Conservation (phyloP, 192 early-diverging fungal species). For the Backusella luteola region DNA sequence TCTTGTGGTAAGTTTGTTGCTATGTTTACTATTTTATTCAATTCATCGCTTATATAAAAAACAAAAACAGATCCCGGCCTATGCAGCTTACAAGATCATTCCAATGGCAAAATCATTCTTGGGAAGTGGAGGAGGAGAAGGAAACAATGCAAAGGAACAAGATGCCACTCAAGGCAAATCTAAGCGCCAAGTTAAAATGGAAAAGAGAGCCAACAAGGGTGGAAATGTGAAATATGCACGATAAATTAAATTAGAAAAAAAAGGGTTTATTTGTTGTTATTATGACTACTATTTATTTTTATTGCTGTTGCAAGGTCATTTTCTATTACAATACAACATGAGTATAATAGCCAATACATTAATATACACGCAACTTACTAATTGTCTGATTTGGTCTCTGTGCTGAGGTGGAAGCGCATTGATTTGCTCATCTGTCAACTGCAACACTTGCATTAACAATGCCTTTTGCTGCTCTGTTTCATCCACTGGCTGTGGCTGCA, state of each 20-base stretch:
- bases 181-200: slow-evolving; percentile 53
- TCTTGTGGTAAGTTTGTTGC: slow-evolving; percentile 39
- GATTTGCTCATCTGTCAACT: slow-evolving; percentile 81
- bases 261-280: neutral
- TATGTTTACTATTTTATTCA: neutral
- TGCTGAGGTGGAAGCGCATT: slow-evolving; percentile 76
- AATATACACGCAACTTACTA: slow-evolving; percentile 28
- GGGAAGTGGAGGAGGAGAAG: slow-evolving; percentile 9
- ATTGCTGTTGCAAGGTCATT: slow-evolving; percentile 19
- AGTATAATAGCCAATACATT: neutral
- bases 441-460: slow-evolving; percentile 77
- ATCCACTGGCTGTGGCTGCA: slow-evolving; percentile 15
- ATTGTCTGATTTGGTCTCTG: slow-evolving; percentile 67
- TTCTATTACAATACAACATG: slow-evolving; percentile 11
- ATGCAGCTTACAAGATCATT: slow-evolving; percentile 53
- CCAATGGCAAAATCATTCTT: slow-evolving; percentile 45
- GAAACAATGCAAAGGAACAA: neutral
- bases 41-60: neutral
- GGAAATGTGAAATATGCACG: slow-evolving; percentile 46
- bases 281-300: neutral
- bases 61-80: slow-evolving; percentile 50
- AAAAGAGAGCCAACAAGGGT: slow-evolving; percentile 44
- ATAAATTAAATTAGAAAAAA: slow-evolving; percentile 12
- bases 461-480: slow-evolving; percentile 64
- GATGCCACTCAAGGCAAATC: slow-evolving; percentile 35